Evolutionary conservation across 139 green algal genomes (phyloP), one percentile per base, ranked within the genome.

Genomic region (Microglena sp.): DNA sequence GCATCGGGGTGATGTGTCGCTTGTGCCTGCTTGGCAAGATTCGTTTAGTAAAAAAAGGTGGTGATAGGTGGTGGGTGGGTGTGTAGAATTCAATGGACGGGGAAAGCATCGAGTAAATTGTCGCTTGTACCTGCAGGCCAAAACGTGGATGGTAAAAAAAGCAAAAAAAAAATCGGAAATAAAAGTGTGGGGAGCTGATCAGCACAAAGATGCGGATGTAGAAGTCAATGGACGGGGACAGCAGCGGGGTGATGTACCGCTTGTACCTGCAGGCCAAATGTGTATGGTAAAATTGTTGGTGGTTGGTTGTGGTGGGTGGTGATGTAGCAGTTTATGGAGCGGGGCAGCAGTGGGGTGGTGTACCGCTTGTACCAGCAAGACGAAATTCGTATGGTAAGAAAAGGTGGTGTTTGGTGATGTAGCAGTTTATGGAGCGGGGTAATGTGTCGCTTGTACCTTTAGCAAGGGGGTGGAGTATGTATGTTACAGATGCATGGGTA

Each of bases 281-380:
- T n/a, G n/a, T n/a, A n/a, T n/a, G n/a, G n/a, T n/a, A n/a, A n/a
- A n/a, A n/a, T 60, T 0, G 93, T 27, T 86, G 75, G 58, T 98
- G n/a, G n/a, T n/a, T 90, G 28, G 97, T 75, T 15, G 89, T 81
- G 46, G 97, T 84, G 96, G 6, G 97, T 75, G 11, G 93, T 86
- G n/a, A 97, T 70, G 70, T 99, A 99, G 64, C 97, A 99, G 73
- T 99, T 92, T 36, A 99, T 85, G 29, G 78, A 90, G 1, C 96
- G 57, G 0, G 76, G 91, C 26, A 98, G 68, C 62, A 99, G 63
- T 0, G 94, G 94, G 26, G 86, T 77, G 60, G 98, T 97, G 82
- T 93, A 70, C 1, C 89, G 82, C 84, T 95, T 95, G 77, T 96
- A 87, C 28, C 88, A 75, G 61, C 6, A 27, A 50, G 15, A n/a